Conservation (phyloP, 2,329 filamentous ascomycete species). For the Xylariaceae sp. region DNA sequence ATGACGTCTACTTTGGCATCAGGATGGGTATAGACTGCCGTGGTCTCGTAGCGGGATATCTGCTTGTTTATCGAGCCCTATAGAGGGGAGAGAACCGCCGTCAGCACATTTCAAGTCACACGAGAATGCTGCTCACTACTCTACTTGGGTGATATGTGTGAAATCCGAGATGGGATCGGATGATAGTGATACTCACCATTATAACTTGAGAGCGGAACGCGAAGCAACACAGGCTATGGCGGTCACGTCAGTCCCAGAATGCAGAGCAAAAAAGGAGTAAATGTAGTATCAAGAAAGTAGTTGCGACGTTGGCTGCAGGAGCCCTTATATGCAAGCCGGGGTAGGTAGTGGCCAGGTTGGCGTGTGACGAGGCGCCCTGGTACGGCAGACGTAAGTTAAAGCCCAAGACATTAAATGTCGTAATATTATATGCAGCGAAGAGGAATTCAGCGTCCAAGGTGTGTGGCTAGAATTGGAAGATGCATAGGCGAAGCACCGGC, state of each 20-base stretch:
- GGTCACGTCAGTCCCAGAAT: slow-evolving; percentile 9
- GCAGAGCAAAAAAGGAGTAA: slow-evolving; percentile 3
- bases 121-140: no score
- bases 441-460: neutral
- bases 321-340: slow-evolving; percentile 19
- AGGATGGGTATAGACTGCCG: slow-evolving; percentile 53
- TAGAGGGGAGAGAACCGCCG: slow-evolving; percentile 1
- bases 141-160: neutral
- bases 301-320: slow-evolving; percentile 6
- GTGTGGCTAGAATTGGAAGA: neutral
- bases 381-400: slow-evolving; percentile 14
- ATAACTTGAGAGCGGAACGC: slow-evolving; percentile 19
- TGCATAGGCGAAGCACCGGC: slow-evolving; percentile 6
- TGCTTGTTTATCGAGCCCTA: slow-evolving; percentile 46
- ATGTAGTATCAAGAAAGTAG: neutral
- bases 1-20: slow-evolving; percentile 59
- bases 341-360: slow-evolving; percentile 12
- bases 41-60: slow-evolving; percentile 52
- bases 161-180: slow-evolving; percentile 2
- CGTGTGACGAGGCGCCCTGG: slow-evolving; percentile 16
- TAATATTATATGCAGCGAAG: no score
- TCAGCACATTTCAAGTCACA: slow-evolving; percentile 18
- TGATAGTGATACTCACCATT: slow-evolving; percentile 15
- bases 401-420: slow-evolving; percentile 8
- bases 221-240: slow-evolving; percentile 8